Percentiles rank a stretch among this genome's conserved stretches.
These are phyloP conservation scores for Aspergillus thermomutatus DNA, from an alignment of 2,329 filamentous ascomycete species.

Conservation along the genomic window DNA sequence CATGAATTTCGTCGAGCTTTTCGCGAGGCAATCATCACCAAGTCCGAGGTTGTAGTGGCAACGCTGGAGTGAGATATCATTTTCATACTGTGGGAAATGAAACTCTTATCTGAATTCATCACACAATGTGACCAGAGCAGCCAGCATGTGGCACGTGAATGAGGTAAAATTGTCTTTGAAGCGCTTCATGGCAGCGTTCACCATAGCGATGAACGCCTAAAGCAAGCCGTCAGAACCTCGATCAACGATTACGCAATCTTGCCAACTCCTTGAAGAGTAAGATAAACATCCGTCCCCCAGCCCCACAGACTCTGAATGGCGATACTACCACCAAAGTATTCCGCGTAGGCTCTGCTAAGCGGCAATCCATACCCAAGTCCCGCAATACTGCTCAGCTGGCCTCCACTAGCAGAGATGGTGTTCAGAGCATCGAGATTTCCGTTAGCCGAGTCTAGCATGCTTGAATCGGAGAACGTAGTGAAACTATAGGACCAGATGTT, in stretches of 20 bases:
- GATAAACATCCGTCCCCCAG: constrained; percentile 74
- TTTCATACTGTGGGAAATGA: not conserved
- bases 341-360: constrained; percentile 86
- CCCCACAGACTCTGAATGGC: constrained; percentile 93
- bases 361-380: constrained; percentile 91
- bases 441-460: constrained; percentile 48
- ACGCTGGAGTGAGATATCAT: not conserved
- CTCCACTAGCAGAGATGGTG: constrained; percentile 68
- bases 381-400: constrained; percentile 78
- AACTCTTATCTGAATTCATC: not conserved
- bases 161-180: not conserved
- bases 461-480: constrained; percentile 80
- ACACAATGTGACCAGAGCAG: not conserved
- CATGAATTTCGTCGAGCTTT: constrained; percentile 16
- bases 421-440: constrained; percentile 66
- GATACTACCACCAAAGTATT: constrained; percentile 96
- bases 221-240: not conserved
- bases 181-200: not conserved
- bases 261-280: constrained; percentile 60
- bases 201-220: too few relatives aligned
- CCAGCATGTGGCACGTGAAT: not conserved
- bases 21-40: constrained; percentile 5
- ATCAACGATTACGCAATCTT: constrained; percentile 36
- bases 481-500: constrained; percentile 98
- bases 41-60: constrained; percentile 8